These are phyloP conservation scores for Aspergillus sp. DNA, from an alignment of 2,329 filamentous ascomycete species.

Conservation along the genomic window DNA sequence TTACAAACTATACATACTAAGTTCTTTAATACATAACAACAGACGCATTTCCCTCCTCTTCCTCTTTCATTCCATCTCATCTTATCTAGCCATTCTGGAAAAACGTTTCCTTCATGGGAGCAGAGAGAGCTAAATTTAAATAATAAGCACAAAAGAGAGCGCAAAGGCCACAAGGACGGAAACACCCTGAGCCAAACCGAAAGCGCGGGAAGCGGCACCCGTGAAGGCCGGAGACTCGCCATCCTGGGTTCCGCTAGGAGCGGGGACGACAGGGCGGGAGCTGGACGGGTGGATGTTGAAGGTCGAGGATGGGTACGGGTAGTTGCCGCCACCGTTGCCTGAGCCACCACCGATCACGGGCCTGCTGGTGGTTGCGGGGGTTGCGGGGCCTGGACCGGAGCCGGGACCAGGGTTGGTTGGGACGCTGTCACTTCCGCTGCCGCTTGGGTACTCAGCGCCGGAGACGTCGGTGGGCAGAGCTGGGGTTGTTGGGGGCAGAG, in stretches of 20 bases:
- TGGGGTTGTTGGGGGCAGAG: constrained; percentile 28
- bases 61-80: neutral
- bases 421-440: neutral
- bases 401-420: neutral
- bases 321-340: constrained; percentile 10
- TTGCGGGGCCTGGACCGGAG: constrained; percentile 1
- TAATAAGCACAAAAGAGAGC: constrained; percentile 19
- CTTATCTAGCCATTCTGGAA: neutral
- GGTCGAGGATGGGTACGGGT: constrained; percentile 21
- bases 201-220: constrained; percentile 23
- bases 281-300: constrained; percentile 21
- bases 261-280: neutral
- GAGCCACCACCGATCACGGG: constrained; percentile 10
- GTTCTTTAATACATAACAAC: neutral
- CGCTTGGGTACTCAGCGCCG: neutral
- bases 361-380: constrained; percentile 11
- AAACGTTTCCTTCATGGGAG: neutral
- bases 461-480: constrained; percentile 3
- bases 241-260: constrained; percentile 24
- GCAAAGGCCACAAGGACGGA: constrained; percentile 16
- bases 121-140: constrained; percentile 18
- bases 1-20: neutral
- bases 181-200: constrained; percentile 18
- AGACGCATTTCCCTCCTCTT: neutral
- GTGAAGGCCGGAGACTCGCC: constrained; percentile 26